phyloP scores from a whole-genome alignment of 208 protist species.

The Trypanosoma boissoni region DNA sequence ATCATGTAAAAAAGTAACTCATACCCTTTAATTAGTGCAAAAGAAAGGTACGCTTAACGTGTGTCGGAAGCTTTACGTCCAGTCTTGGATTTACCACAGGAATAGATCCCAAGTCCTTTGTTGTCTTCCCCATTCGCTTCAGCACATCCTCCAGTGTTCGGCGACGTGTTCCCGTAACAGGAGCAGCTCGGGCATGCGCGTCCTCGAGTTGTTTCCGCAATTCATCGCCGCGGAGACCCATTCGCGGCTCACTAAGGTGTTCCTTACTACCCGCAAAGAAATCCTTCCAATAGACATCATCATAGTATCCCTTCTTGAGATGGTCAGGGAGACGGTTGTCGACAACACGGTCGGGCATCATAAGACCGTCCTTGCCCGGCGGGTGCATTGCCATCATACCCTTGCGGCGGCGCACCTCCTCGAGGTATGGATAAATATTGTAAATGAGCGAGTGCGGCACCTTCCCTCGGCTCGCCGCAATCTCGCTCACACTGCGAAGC shows the following conservation, averaged over 20 bases:
- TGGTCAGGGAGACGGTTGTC: slow-evolving; percentile 92
- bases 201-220: slow-evolving; percentile 67
- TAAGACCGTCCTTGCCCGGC: slow-evolving; percentile 86
- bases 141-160: slow-evolving; percentile 89
- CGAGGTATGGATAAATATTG: slow-evolving; percentile 93
- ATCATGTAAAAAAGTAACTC: not conserved
- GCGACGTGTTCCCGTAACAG: slow-evolving; percentile 40
- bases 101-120: slow-evolving; percentile 74
- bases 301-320: slow-evolving; percentile 93
- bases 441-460: slow-evolving; percentile 90
- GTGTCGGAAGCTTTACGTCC: slow-evolving; percentile 82
- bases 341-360: slow-evolving; percentile 90
- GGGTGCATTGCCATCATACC: slow-evolving; percentile 94
- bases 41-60: slow-evolving; percentile 83
- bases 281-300: slow-evolving; percentile 93
- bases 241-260: slow-evolving; percentile 86
- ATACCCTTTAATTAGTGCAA: slow-evolving; percentile 53
- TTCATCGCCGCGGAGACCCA: slow-evolving; percentile 90
- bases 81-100: slow-evolving; percentile 82
- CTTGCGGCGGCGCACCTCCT: slow-evolving; percentile 88
- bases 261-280: slow-evolving; percentile 91
- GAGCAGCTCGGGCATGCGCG: slow-evolving; percentile 26
- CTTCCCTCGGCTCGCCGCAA: slow-evolving; percentile 90
- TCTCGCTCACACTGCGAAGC: slow-evolving; percentile 88
- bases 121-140: slow-evolving; percentile 73